Evolutionary conservation across 176 grass and related monocot species (phyloP).

Genomic region (Hyparrhenia diplandra): DNA sequence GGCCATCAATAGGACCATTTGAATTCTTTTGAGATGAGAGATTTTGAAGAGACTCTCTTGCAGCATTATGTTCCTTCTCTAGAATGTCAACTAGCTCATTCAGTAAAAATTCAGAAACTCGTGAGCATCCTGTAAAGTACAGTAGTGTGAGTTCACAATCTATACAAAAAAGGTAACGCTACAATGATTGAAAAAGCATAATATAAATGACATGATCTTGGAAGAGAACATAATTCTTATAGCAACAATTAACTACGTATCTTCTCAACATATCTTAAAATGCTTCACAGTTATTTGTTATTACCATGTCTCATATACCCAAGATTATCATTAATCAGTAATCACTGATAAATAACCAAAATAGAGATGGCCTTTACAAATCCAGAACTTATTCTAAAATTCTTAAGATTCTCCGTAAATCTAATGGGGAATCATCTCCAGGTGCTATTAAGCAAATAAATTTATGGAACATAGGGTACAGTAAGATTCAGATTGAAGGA

Average conservation of each 20-base stretch:
- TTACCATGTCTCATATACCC: neutral
- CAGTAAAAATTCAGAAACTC: slow-evolving; percentile 97
- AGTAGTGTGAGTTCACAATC: slow-evolving; percentile 7
- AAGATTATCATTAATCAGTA: neutral
- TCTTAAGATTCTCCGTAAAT: neutral
- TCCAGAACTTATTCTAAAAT: neutral
- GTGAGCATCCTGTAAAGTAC: slow-evolving; percentile 85
- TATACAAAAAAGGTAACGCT: neutral
- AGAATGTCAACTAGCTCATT: slow-evolving; percentile 99
- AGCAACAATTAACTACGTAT: neutral
- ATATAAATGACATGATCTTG: neutral
- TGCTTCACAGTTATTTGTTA: neutral
- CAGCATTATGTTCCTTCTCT: slow-evolving; percentile 70
- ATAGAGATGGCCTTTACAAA: neutral
- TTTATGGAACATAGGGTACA: neutral
- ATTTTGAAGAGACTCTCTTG: slow-evolving; percentile 46
- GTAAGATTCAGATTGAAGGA: neutral
- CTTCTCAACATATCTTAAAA: neutral
- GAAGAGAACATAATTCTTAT: neutral
- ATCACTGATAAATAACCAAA: neutral
- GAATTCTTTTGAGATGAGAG: slow-evolving; percentile 44
- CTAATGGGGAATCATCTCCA: neutral
- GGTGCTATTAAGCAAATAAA: neutral
- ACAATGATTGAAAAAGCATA: neutral
- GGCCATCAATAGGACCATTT: slow-evolving; percentile 50